Percentiles rank a stretch among this genome's conserved stretches.
Evolutionary conservation across 768 basidiomycete genomes (phyloP).

Genomic region (Lactarius evosmus): DNA sequence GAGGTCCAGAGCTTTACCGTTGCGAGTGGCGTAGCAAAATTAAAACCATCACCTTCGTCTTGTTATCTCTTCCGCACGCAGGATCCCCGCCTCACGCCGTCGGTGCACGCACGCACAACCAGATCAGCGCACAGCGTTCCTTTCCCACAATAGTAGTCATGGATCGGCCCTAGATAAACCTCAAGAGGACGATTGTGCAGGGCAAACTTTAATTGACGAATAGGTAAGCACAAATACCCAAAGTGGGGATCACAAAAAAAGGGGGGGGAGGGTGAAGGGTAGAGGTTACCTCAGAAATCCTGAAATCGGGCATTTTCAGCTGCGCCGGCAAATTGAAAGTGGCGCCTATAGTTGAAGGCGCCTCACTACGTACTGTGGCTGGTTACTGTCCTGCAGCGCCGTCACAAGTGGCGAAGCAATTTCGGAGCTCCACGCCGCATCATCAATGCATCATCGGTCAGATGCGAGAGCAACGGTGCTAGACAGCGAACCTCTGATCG

Average conservation of each 20-base stretch:
- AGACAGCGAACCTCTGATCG: not conserved
- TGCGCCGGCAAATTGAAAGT: not conserved
- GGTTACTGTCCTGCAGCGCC: not conserved
- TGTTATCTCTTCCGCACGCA: not conserved
- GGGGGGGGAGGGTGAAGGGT: not conserved
- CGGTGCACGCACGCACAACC: not conserved
- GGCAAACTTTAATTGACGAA: not conserved
- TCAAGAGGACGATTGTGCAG: too few relatives aligned
- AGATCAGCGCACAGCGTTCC: constrained; percentile 10
- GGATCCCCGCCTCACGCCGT: not conserved
- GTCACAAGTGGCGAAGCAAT: not conserved
- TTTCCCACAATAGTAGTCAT: constrained; percentile 12
- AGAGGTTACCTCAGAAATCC: not conserved
- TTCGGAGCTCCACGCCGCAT: not conserved
- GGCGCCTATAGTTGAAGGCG: not conserved
- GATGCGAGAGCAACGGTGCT: not conserved
- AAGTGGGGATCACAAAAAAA: not conserved
- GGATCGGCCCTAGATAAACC: not conserved
- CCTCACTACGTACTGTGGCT: not conserved
- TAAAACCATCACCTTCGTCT: not conserved
- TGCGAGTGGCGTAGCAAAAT: not conserved
- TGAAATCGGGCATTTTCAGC: not conserved
- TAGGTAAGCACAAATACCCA: not conserved
- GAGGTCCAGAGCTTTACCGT: not conserved
- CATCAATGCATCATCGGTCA: not conserved